phyloP scores from a whole-genome alignment of 1,139 yeast species.

The Lodderomyces margitis region DNA sequence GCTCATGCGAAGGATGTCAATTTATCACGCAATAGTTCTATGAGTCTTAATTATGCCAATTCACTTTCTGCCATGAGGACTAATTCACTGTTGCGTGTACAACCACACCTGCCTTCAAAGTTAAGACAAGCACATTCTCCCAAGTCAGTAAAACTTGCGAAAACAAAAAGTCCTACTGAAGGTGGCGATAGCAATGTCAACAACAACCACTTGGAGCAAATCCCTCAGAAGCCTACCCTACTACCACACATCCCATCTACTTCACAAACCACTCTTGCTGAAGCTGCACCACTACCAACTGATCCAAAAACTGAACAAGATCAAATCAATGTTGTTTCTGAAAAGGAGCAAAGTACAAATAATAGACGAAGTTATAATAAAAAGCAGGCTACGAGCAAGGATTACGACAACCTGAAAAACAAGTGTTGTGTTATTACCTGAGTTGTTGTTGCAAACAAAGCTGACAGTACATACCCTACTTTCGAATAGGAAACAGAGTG shows the following conservation, averaged over 20 bases:
- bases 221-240: background rate
- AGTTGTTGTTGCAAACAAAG: too few relatives aligned
- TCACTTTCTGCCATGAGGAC: background rate
- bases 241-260: background rate
- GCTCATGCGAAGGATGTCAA: background rate
- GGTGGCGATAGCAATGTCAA: background rate
- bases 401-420: background rate
- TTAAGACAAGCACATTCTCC: background rate
- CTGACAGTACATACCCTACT: too few relatives aligned
- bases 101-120: background rate
- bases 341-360: background rate
- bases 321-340: background rate
- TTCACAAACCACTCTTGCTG: background rate
- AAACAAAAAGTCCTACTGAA: background rate
- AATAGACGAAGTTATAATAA: background rate
- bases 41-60: background rate
- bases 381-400: background rate
- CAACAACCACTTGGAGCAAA: background rate
- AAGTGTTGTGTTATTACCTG: background rate
- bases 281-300: too few relatives aligned
- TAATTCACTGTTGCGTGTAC: background rate
- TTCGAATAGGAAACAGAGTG: too few relatives aligned
- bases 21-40: slow-evolving; percentile 1
- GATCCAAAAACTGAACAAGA: background rate
- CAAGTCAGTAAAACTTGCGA: background rate